Percentiles rank a stretch among this genome's conserved stretches.
phyloP scores from a whole-genome alignment of 768 basidiomycete genomes.

The Wakefieldia striispora region DNA sequence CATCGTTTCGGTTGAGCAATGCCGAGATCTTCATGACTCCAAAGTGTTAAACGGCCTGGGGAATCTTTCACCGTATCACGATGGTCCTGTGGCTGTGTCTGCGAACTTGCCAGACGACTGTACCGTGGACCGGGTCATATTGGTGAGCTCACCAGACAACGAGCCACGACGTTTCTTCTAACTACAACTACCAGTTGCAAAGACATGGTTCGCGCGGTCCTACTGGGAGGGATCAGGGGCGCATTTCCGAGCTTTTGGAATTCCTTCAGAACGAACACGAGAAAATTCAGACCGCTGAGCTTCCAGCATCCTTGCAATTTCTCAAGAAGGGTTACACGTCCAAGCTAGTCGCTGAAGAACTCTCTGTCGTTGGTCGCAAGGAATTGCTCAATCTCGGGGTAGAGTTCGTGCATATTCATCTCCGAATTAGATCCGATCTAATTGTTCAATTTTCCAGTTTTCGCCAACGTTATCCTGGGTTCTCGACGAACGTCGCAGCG shows the following conservation, averaged over 20 bases:
- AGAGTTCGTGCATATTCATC: slow-evolving; percentile 20
- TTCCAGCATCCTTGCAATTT: slow-evolving; percentile 33
- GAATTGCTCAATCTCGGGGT: slow-evolving; percentile 39
- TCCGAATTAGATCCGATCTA: not conserved
- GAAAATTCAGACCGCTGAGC: slow-evolving; percentile 23
- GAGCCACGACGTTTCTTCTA: not conserved
- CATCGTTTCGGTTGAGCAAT: not conserved
- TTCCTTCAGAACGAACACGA: slow-evolving; percentile 26
- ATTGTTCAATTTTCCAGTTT: slow-evolving; percentile 4
- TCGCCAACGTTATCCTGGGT: slow-evolving; percentile 8
- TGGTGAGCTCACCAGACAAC: slow-evolving; percentile 26
- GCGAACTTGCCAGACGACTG: slow-evolving; percentile 34
- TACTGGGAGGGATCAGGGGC: slow-evolving; percentile 20
- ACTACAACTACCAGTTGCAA: slow-evolving; percentile 29
- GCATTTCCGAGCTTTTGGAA: slow-evolving; percentile 30
- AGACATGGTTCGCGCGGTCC: slow-evolving; percentile 39
- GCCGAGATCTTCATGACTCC: not conserved
- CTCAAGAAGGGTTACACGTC: slow-evolving; percentile 34
- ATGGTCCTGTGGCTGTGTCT: slow-evolving; percentile 25
- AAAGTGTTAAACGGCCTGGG: slow-evolving; percentile 23
- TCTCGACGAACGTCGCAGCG: slow-evolving; percentile 4
- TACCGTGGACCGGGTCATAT: slow-evolving; percentile 35
- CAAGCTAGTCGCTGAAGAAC: slow-evolving; percentile 31
- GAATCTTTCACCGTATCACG: slow-evolving; percentile 35
- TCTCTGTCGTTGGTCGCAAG: slow-evolving; percentile 35